Base-by-base conservation (phyloP, 139 green algal species). In the Auxenochlorella pyrenoidosa region DNA sequence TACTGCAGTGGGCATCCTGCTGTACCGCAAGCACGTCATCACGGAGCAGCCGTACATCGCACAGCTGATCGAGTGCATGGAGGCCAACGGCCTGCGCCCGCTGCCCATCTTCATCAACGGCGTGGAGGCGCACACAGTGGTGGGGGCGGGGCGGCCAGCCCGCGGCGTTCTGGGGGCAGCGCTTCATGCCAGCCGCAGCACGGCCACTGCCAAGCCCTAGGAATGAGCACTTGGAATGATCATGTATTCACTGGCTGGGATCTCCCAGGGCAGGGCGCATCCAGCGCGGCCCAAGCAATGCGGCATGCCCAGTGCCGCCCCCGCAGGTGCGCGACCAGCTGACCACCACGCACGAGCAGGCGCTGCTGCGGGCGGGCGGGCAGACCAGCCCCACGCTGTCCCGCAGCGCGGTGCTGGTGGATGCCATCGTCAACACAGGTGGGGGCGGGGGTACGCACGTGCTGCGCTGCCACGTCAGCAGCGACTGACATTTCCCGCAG, bases 11-110 rank as follows among this genome's bases (percentile, higher is more conserved):
- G 97, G 91, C 6, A 90, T 99, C 68, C 93, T 99, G 87, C 93
- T 99, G 84, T 99, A 99, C 93, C 93, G 98, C 86, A 99, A 99
- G 92, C 98, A 99, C 89, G 98, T 99, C 76, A 98, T 99, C 82
- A 99, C 97, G 5, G 88, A 93, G 13, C 94, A 96, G 85, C 85
- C 89, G 26, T 86, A 99, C 93, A 95, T 99, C 72, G 44, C 70
- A 10, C 91, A 97, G 87, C 87, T 98, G 30, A 91, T 96, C 0
- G 51, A 79, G 18, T 88, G 78, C 34, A 89, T 97, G 89, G 94
- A 97, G 89, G 82, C 76, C 75, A 86, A 95, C 79, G 95, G 95
- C 1, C 51, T 97, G 34, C 72, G 93, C 22, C 95, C 89, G n/a
- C 30, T 98, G 22, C 96, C 96, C 47, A 94, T 98, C 43, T 98